Evolutionary conservation across 441 rosid genomes (phyloP).

Genomic region (Jatropha podagrica): DNA sequence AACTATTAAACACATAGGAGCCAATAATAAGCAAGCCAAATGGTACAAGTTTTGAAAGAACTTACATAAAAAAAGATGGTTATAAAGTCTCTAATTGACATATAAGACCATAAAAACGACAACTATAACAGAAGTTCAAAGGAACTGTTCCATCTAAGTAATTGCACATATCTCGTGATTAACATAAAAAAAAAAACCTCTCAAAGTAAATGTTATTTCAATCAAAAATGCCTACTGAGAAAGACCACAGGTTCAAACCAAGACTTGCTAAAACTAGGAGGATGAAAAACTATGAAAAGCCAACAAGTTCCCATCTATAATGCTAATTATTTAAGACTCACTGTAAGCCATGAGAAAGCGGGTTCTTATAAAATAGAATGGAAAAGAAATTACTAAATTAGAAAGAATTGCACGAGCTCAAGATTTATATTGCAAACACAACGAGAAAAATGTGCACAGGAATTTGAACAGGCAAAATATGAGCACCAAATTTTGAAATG

Average conservation of each 20-base stretch:
- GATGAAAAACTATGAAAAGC: background rate
- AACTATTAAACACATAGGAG: background rate
- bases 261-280: background rate
- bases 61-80: background rate
- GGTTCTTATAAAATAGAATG: background rate
- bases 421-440: background rate
- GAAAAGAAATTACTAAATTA: conserved; percentile 6
- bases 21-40: background rate
- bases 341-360: background rate
- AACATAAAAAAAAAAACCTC: background rate
- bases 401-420: background rate
- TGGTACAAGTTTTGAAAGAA: background rate
- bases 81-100: background rate
- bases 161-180: conserved; percentile 1
- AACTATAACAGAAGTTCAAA: conserved; percentile 2
- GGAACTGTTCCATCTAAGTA: conserved; percentile 2
- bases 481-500: background rate
- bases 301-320: background rate
- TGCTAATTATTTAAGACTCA: background rate
- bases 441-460: background rate
- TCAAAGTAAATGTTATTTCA: background rate
- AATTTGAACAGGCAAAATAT: background rate
- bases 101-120: background rate
- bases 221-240: background rate
- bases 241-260: background rate